Evolutionary conservation across 2,329 filamentous ascomycete species (phyloP).

Genomic region (Fusarium sp.): DNA sequence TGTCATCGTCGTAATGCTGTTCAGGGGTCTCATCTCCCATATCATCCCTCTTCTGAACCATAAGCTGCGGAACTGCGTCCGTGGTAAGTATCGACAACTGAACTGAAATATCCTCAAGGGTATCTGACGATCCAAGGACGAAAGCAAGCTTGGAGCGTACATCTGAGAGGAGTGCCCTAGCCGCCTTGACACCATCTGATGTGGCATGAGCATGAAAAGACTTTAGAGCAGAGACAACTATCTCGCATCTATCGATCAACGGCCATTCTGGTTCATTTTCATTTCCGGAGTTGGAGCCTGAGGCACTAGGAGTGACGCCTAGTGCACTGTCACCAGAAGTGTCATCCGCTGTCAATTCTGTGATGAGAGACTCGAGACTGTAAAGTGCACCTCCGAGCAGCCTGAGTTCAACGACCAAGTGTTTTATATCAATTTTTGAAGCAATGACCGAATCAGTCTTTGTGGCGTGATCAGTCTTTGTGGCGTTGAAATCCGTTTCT

Average conservation of each 20-base stretch:
- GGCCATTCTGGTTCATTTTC: conserved; percentile 32
- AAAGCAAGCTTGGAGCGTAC: conserved; percentile 42
- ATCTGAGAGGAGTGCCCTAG: conserved; percentile 31
- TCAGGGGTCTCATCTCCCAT: conserved; percentile 1
- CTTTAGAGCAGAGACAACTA: conserved; percentile 32
- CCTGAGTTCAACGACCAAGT: conserved; percentile 36
- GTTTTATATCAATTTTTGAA: conserved; percentile 27
- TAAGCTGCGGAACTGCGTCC: conserved; percentile 33
- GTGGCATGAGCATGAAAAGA: conserved; percentile 26
- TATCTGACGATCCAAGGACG: conserved; percentile 43
- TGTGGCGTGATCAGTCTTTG: background rate
- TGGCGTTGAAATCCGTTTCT: background rate
- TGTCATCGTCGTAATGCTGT: conserved; percentile 5
- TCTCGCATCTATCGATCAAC: conserved; percentile 37
- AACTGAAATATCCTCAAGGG: conserved; percentile 36
- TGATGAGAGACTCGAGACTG: conserved; percentile 41
- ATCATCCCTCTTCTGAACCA: conserved; percentile 7
- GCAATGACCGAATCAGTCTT: background rate
- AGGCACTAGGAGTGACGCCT: conserved; percentile 5
- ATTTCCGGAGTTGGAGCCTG: background rate
- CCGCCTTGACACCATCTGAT: conserved; percentile 37
- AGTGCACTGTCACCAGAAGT: conserved; percentile 19
- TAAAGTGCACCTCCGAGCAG: conserved; percentile 39
- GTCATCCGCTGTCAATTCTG: conserved; percentile 31
- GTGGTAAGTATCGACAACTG: conserved; percentile 37